Conservation (phyloP, 768 basidiomycete genomes). For the Rhodocollybia butyracea region DNA sequence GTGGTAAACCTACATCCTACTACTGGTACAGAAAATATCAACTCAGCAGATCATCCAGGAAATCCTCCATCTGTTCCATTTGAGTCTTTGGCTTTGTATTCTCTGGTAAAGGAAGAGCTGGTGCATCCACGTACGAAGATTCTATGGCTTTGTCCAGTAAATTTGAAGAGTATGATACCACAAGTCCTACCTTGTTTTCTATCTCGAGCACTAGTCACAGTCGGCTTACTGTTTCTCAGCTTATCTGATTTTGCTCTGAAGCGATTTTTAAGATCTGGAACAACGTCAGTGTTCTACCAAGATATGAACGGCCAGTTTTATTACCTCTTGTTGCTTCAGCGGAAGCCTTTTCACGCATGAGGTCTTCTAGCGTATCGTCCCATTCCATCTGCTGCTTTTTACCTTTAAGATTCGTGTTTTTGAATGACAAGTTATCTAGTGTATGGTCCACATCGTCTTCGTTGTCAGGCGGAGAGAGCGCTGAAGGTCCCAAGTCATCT, state of each 20-base stretch:
- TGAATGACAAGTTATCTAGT: slow-evolving; percentile 34
- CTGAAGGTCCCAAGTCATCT: slow-evolving; percentile 27
- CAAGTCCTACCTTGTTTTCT: slow-evolving; percentile 36
- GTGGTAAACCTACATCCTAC: no score
- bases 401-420: slow-evolving; percentile 43
- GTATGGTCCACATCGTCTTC: slow-evolving; percentile 60
- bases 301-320: not conserved
- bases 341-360: slow-evolving; percentile 66
- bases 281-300: not conserved
- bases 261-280: slow-evolving; percentile 53
- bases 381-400: slow-evolving; percentile 63
- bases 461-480: slow-evolving; percentile 18
- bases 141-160: not conserved
- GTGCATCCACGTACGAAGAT: slow-evolving; percentile 15
- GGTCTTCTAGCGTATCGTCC: slow-evolving; percentile 61
- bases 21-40: no score
- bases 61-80: slow-evolving; percentile 16
- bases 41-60: slow-evolving; percentile 12
- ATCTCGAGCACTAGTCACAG: slow-evolving; percentile 22
- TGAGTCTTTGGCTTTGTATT: slow-evolving; percentile 2
- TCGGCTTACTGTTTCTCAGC: slow-evolving; percentile 33
- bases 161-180: not conserved
- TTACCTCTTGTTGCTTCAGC: slow-evolving; percentile 77
- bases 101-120: slow-evolving; percentile 16
- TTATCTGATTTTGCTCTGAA: slow-evolving; percentile 56